A percentile compares a stretch with the other conserved stretches of the same genome.
Conservation (phyloP, 371 early-diverging fungal genomes). For the Funneliformis caledonium region DNA sequence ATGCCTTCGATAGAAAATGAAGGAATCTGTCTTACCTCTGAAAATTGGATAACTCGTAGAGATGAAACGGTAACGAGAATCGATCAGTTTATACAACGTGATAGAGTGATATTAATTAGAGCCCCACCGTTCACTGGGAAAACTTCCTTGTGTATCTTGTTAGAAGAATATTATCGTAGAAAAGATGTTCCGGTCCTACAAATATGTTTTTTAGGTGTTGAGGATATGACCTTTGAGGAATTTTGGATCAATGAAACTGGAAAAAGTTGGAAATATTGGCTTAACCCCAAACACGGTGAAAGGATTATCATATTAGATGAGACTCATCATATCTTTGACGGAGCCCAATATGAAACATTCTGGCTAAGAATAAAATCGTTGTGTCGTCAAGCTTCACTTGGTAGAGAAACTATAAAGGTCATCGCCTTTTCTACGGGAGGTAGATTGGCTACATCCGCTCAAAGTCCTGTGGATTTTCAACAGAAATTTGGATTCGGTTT, state of each 20-base stretch:
- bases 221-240: slow-evolving; percentile 33
- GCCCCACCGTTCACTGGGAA: slow-evolving; percentile 37
- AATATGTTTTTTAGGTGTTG: slow-evolving; percentile 34
- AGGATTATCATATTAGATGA: slow-evolving; percentile 29
- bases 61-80: slow-evolving; percentile 26
- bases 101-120: slow-evolving; percentile 14
- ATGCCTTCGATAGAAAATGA: slow-evolving; percentile 30
- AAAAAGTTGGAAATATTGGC: slow-evolving; percentile 39
- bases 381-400: slow-evolving; percentile 13
- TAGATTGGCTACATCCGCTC: slow-evolving; percentile 13
- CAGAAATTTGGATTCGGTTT: slow-evolving; percentile 34
- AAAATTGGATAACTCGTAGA: slow-evolving; percentile 35
- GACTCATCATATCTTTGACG: slow-evolving; percentile 31
- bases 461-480: slow-evolving; percentile 36
- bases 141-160: slow-evolving; percentile 26
- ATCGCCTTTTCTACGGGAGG: slow-evolving; percentile 34
- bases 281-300: slow-evolving; percentile 36
- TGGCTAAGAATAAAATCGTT: slow-evolving; percentile 34
- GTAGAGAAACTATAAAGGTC: slow-evolving; percentile 4
- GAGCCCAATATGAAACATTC: slow-evolving; percentile 21
- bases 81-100: slow-evolving; percentile 32
- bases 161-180: slow-evolving; percentile 31
- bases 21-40: slow-evolving; percentile 24
- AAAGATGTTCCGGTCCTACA: slow-evolving; percentile 11
- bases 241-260: slow-evolving; percentile 36